A percentile compares a stretch with the other conserved stretches of the same genome.
Conservation (phyloP, 2,329 filamentous ascomycete species). For the Fusarium mangiferae region DNA sequence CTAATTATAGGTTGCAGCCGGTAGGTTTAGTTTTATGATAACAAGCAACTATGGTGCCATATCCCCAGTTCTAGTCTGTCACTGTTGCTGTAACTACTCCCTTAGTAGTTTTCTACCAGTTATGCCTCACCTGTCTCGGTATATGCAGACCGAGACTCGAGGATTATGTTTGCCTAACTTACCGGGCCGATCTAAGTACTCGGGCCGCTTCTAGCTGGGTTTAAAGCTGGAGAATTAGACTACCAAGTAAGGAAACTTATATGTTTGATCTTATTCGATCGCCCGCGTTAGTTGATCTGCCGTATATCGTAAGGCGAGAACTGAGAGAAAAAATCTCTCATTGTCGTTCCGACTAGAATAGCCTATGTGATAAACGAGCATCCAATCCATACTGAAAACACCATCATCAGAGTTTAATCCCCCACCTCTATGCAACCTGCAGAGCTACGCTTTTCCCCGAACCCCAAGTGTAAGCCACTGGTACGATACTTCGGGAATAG, state of each 20-base stretch:
- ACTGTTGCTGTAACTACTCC: neutral
- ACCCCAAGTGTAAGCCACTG: constrained; percentile 24
- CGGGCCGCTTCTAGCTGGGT: constrained; percentile 33
- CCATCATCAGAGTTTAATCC: constrained; percentile 30
- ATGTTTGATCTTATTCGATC: constrained; percentile 14
- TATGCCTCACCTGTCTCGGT: constrained; percentile 17
- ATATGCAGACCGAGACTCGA: constrained; percentile 15
- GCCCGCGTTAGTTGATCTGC: constrained; percentile 1
- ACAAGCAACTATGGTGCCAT: constrained; percentile 8
- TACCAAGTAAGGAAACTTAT: neutral
- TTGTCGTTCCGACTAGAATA: constrained; percentile 11
- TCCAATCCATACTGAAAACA: neutral
- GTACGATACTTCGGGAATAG: constrained; percentile 16
- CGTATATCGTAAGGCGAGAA: neutral
- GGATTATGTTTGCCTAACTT: constrained; percentile 7
- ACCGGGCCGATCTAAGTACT: constrained; percentile 36
- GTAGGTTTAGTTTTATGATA: neutral
- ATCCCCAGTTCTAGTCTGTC: neutral
- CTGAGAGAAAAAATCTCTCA: constrained; percentile 26
- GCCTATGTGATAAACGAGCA: neutral
- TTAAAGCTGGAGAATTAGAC: neutral
- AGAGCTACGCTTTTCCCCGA: constrained; percentile 30
- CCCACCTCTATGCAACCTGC: constrained; percentile 1
- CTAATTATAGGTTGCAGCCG: neutral
- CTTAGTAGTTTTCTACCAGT: neutral